Conservation (phyloP, 2,329 filamentous ascomycete genomes). For the Botrytis tulipae region DNA sequence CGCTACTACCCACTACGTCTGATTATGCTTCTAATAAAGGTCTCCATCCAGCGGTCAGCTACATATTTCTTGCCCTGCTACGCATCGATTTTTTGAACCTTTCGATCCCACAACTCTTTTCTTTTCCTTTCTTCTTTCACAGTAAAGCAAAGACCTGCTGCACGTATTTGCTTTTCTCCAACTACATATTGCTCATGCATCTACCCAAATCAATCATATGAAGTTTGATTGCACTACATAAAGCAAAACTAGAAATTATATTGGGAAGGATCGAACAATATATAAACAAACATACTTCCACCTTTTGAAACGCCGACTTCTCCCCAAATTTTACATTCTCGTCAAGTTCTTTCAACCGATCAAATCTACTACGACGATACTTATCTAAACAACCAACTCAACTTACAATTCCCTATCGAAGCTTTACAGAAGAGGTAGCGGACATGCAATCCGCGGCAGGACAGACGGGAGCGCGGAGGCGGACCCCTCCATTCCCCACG, state of each 20-base stretch:
- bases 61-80: conserved; percentile 19
- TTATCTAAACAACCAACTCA: not conserved
- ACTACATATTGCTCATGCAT: conserved; percentile 9
- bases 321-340: conserved; percentile 1
- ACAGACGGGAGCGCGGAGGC: conserved; percentile 37
- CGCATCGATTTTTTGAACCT: conserved; percentile 2
- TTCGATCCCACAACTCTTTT: conserved; percentile 1
- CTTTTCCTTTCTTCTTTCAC: conserved; percentile 15
- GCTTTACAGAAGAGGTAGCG: conserved; percentile 20
- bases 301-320: not conserved
- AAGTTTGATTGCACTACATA: conserved; percentile 21
- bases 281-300: conserved; percentile 14
- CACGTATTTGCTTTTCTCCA: conserved; percentile 15
- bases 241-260: not conserved
- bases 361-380: not conserved
- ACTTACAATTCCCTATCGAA: conserved; percentile 17
- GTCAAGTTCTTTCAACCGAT: not conserved
- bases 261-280: conserved; percentile 14
- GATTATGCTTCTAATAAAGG: conserved; percentile 7
- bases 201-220: conserved; percentile 17
- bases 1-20: conserved; percentile 6
- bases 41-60: conserved; percentile 22
- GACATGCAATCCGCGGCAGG: conserved; percentile 31
- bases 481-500: conserved; percentile 42
- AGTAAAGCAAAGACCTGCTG: conserved; percentile 13